These are phyloP conservation scores for Rosa hybrid DNA, from an alignment of 331 rosid genomes.

Conservation along the genomic window DNA sequence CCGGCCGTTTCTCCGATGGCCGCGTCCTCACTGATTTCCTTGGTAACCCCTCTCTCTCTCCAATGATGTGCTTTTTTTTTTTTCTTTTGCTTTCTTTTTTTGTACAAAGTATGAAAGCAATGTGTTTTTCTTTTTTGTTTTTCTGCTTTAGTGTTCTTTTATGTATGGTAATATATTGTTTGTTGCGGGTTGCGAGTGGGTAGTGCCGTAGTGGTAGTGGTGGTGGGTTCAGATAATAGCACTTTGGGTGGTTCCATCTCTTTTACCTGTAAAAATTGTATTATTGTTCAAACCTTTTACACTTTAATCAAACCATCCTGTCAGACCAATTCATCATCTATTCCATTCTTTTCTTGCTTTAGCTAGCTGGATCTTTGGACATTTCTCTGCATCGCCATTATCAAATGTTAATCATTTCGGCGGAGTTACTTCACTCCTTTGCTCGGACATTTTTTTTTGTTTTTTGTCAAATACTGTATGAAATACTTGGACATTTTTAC, in stretches of 20 bases:
- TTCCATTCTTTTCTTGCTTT: background rate
- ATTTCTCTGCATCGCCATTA: background rate
- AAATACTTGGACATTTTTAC: background rate
- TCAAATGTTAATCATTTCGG: background rate
- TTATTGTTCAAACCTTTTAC: conserved; percentile 11
- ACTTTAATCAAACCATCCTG: background rate
- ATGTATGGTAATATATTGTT: background rate
- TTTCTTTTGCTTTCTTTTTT: background rate
- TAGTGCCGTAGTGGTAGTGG: background rate
- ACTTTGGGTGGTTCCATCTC: background rate
- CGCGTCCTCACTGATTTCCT: conserved; percentile 59
- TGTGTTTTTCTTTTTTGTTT: background rate
- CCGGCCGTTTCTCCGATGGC: conserved; percentile 64
- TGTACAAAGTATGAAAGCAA: conserved; percentile 1
- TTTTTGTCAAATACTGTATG: background rate
- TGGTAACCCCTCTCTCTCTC: conserved; percentile 26
- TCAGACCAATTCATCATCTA: conserved; percentile 7
- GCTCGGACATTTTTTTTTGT: background rate
- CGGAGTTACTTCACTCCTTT: background rate
- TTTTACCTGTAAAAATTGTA: conserved; percentile 21
- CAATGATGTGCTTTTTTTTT: background rate
- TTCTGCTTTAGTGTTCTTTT: conserved; percentile 9
- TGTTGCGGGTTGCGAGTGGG: background rate
- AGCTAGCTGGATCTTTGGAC: conserved; percentile 2
- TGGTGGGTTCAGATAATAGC: conserved; percentile 9